phyloP scores from a whole-genome alignment of 257 asterid genomes.

The Nicotiana benthamiana region DNA sequence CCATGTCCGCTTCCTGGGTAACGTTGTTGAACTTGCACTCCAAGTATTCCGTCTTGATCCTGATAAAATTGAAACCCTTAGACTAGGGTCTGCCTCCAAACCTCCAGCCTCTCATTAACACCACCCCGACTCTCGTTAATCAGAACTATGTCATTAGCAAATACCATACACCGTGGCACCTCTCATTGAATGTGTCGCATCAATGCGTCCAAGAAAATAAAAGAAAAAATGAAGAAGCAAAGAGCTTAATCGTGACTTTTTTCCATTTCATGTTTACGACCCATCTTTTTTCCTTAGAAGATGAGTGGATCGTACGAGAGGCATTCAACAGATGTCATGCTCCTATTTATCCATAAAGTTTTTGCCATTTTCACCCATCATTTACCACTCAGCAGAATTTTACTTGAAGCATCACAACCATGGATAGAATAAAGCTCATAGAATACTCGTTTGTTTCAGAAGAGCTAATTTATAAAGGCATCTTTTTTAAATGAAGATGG shows the following conservation, averaged over 20 bases:
- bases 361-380: background rate
- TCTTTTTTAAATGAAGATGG: background rate
- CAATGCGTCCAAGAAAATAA: background rate
- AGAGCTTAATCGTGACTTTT: background rate
- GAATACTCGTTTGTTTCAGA: background rate
- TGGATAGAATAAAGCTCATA: background rate
- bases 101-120: too few relatives aligned
- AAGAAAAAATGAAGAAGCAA: background rate
- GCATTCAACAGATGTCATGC: background rate
- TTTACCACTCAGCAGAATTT: background rate
- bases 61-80: too few relatives aligned
- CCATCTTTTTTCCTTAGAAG: background rate
- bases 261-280: background rate
- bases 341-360: background rate
- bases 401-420: background rate
- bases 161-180: too few relatives aligned
- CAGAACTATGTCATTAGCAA: too few relatives aligned
- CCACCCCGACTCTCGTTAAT: too few relatives aligned
- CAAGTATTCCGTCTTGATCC: too few relatives aligned
- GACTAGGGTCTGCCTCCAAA: too few relatives aligned
- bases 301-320: background rate
- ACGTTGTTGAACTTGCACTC: too few relatives aligned
- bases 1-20: too few relatives aligned
- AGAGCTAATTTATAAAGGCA: background rate
- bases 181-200: too few relatives aligned